Evolutionary conservation across 345 rosid species (phyloP).

Genomic region (Gossypium raimondii): DNA sequence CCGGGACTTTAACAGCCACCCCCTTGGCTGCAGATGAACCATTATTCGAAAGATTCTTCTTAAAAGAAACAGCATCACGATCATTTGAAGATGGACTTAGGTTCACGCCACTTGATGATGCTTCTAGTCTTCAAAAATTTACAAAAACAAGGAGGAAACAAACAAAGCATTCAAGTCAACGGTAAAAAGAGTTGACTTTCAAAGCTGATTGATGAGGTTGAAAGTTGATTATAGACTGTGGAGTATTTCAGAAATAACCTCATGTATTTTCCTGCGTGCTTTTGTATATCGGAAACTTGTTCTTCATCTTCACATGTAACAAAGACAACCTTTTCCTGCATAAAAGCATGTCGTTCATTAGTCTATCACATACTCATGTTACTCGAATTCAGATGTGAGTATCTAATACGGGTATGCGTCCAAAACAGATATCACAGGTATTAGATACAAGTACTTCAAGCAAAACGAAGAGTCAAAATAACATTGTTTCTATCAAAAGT

Average conservation of each 20-base stretch:
- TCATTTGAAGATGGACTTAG: conserved; percentile 36
- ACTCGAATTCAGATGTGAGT: neutral
- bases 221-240: neutral
- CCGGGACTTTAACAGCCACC: conserved; percentile 27
- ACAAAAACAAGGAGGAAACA: neutral
- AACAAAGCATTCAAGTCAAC: conserved; percentile 13
- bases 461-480: neutral
- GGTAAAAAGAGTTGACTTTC: neutral
- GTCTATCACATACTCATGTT: neutral
- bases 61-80: conserved; percentile 12
- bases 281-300: conserved; percentile 45
- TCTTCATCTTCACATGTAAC: conserved; percentile 97
- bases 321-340: conserved; percentile 86
- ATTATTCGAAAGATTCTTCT: conserved; percentile 30
- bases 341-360: conserved; percentile 14
- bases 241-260: conserved; percentile 41
- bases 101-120: conserved; percentile 61
- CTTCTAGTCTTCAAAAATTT: conserved; percentile 64
- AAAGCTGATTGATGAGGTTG: conserved; percentile 3
- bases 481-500: neutral
- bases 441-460: neutral
- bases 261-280: conserved; percentile 66
- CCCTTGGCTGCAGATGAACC: conserved; percentile 25
- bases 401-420: neutral
- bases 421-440: neutral